A percentile compares a stretch with the other conserved stretches of the same genome.
Conservation (phyloP, 352 stramenopile genomes). For the Aphanomyces euteiches region DNA sequence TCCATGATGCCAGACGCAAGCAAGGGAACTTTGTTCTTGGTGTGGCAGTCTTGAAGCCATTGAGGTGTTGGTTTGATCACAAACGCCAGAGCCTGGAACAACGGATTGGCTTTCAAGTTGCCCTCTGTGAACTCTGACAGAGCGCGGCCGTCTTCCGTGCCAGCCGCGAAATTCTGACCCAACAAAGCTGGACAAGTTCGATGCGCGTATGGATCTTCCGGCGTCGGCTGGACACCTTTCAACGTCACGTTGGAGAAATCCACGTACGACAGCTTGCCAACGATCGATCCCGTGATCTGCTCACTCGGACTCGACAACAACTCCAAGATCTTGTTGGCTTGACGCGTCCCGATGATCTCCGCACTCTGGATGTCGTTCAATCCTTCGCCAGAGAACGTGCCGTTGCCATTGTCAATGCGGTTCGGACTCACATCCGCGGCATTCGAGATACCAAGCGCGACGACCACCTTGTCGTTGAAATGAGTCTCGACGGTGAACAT, state of each 20-base stretch:
- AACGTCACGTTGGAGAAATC: constrained; percentile 48
- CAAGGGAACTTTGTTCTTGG: constrained; percentile 41
- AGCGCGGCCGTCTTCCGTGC: constrained; percentile 47
- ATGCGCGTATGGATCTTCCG: constrained; percentile 35
- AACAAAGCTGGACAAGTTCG: constrained; percentile 49
- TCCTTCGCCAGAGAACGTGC: constrained; percentile 45
- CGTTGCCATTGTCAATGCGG: constrained; percentile 45
- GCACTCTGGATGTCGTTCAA: constrained; percentile 37
- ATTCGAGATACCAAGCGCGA: constrained; percentile 47
- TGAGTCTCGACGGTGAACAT: constrained; percentile 47
- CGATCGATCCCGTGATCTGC: constrained; percentile 34
- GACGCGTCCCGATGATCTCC: constrained; percentile 45
- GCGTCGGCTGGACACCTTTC: constrained; percentile 30
- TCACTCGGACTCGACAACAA: constrained; percentile 35
- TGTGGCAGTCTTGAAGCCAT: constrained; percentile 47
- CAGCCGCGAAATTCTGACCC: constrained; percentile 51
- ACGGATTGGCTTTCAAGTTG: constrained; percentile 36
- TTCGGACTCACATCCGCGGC: constrained; percentile 49
- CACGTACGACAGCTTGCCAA: constrained; percentile 44
- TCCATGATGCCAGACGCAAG: constrained; percentile 43
- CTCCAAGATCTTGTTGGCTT: constrained; percentile 37
- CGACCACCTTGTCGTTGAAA: constrained; percentile 34
- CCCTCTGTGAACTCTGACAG: constrained; percentile 39
- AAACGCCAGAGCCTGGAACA: constrained; percentile 33
- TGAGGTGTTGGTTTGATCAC: constrained; percentile 38